These are phyloP conservation scores for Ceratocystis ficicola DNA, from an alignment of 2,329 filamentous ascomycete genomes.

Conservation along the genomic window DNA sequence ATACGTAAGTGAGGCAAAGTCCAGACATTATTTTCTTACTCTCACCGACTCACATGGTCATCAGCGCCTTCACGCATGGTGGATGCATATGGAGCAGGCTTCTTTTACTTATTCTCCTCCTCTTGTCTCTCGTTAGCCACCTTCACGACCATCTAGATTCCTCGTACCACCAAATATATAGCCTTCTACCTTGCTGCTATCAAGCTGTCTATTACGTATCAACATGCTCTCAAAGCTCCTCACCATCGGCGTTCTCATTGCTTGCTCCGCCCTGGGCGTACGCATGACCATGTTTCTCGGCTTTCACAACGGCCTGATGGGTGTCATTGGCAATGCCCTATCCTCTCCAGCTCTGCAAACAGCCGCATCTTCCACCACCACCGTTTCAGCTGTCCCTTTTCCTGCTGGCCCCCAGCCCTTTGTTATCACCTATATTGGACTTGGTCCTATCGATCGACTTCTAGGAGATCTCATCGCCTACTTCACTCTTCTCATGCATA, in stretches of 20 bases:
- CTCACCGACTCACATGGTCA: too few species aligned
- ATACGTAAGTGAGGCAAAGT: too few species aligned
- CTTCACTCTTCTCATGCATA: constrained; percentile 15
- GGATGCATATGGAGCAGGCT: not conserved
- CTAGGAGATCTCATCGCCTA: constrained; percentile 13
- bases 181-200: too few species aligned
- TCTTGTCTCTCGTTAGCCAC: not conserved
- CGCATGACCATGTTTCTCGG: constrained; percentile 8
- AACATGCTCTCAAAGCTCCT: constrained; percentile 9
- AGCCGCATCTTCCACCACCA: not conserved
- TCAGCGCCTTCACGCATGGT: too few species aligned
- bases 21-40: too few species aligned
- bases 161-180: not conserved
- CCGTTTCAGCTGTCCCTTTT: not conserved
- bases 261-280: not conserved
- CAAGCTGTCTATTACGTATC: not conserved
- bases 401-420: constrained; percentile 15
- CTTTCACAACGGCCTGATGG: constrained; percentile 17
- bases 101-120: not conserved
- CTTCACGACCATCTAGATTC: not conserved
- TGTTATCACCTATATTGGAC: not conserved
- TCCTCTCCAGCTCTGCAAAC: not conserved
- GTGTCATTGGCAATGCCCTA: not conserved
- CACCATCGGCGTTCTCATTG: not conserved
- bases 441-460: constrained; percentile 10